A percentile compares a stretch with the other conserved stretches of the same genome.
Conservation (phyloP, 257 asterid species). For the Nicotiana otophora region DNA sequence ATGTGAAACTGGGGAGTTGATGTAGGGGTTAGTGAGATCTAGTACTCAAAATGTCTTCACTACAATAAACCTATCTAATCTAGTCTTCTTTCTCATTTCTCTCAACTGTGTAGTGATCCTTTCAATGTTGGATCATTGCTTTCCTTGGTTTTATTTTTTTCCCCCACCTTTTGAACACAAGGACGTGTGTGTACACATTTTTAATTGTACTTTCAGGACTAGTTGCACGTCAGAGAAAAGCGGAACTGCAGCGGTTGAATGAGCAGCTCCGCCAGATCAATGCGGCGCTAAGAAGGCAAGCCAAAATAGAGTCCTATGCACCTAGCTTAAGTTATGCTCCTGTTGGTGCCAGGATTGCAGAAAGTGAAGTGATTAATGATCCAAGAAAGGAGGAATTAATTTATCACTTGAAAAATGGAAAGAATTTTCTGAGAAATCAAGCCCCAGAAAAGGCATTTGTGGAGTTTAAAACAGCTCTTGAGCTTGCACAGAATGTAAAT, state of each 20-base stretch:
- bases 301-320: constrained; percentile 94
- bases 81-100: not conserved
- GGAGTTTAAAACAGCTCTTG: constrained; percentile 84
- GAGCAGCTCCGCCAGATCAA: constrained; percentile 97
- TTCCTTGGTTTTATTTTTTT: not conserved
- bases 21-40: not conserved
- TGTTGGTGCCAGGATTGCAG: constrained; percentile 63
- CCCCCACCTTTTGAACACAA: not conserved
- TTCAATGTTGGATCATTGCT: not conserved
- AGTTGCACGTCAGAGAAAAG: constrained; percentile 93
- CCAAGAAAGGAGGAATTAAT: constrained; percentile 73
- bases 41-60: not conserved
- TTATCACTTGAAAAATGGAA: constrained; percentile 73
- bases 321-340: constrained; percentile 96
- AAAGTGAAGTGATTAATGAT: constrained; percentile 81
- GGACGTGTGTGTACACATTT: not conserved
- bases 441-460: constrained; percentile 69
- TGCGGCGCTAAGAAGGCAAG: constrained; percentile 89
- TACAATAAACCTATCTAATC: not conserved
- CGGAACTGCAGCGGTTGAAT: constrained; percentile 72
- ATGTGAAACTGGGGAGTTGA: not conserved
- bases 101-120: not conserved
- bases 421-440: constrained; percentile 75
- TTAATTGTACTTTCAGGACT: constrained; percentile 44
- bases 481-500: constrained; percentile 67